Conservation (phyloP, 495 filamentous ascomycete species). For the Lepidopterella palustris region DNA sequence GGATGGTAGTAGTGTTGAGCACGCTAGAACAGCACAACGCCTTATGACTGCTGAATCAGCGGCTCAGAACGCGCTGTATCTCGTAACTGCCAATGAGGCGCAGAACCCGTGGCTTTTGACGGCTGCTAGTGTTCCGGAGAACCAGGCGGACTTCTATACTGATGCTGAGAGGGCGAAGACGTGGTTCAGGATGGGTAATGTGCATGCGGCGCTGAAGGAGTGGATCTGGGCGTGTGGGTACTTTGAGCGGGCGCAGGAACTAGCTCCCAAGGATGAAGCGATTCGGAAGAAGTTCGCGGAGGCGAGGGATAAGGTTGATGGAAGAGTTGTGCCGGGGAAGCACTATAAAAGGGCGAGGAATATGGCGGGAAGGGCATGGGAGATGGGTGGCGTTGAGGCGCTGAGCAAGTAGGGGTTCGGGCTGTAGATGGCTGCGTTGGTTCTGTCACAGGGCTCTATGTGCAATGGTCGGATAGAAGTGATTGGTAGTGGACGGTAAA, state of each 20-base stretch:
- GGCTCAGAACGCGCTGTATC: slow-evolving; percentile 4
- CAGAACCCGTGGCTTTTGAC: slow-evolving; percentile 12
- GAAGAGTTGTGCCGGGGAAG: slow-evolving; percentile 8
- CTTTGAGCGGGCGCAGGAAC: slow-evolving; percentile 15
- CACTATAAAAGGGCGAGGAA: slow-evolving; percentile 4
- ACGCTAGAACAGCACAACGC: not conserved
- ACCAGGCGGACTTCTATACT: slow-evolving; percentile 8
- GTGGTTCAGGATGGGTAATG: slow-evolving; percentile 9
- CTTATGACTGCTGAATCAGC: slow-evolving; percentile 10
- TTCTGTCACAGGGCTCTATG: no score
- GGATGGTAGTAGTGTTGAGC: not conserved
- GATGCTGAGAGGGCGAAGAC: slow-evolving; percentile 4
- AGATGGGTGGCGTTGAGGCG: not conserved
- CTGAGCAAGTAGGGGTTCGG: no score
- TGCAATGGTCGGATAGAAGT: no score
- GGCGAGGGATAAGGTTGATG: slow-evolving; percentile 18
- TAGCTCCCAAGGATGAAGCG: not conserved
- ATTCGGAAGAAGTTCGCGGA: slow-evolving; percentile 2
- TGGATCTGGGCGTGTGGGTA: slow-evolving; percentile 18
- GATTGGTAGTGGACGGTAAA: no score
- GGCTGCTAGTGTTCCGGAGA: slow-evolving; percentile 10
- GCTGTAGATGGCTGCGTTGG: no score
- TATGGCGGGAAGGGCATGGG: slow-evolving; percentile 1
- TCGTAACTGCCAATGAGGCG: slow-evolving; percentile 8
- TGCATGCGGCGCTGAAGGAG: slow-evolving; percentile 16